These are phyloP conservation scores for Saposhnikovia divaricata DNA, from an alignment of 129 eudicot species.

Conservation along the genomic window DNA sequence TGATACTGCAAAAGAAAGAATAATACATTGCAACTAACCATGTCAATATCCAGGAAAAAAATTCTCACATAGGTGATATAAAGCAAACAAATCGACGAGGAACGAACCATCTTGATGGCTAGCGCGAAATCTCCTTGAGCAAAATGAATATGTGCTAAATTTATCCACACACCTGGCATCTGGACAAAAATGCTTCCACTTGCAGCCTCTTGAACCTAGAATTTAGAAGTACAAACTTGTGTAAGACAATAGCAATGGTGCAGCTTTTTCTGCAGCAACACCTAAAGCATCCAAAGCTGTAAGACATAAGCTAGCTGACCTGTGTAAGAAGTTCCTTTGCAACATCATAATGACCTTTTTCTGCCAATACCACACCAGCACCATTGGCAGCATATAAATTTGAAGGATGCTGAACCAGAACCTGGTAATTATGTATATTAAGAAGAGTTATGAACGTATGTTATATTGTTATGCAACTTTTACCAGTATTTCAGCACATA, in stretches of 20 bases:
- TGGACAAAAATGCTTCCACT: constrained; percentile 85
- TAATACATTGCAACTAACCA: background rate
- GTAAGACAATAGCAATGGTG: background rate
- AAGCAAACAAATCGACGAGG: background rate
- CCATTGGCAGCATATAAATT: constrained; percentile 98
- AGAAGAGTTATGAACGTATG: background rate
- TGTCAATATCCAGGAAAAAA: background rate
- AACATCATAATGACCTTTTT: constrained; percentile 93
- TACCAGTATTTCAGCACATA: background rate
- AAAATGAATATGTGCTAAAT: constrained; percentile 93
- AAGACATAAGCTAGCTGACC: constrained; percentile 29
- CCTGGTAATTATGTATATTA: constrained; percentile 33
- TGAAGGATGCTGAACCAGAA: constrained; percentile 59
- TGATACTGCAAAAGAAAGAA: constrained; percentile 63
- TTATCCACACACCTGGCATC: constrained; percentile 98
- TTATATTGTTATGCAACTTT: background rate
- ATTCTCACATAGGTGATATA: background rate
- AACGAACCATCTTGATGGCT: constrained; percentile 82
- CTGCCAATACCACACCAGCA: constrained; percentile 89
- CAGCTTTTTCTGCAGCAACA: background rate
- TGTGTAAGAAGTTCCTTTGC: constrained; percentile 91
- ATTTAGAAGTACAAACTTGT: background rate
- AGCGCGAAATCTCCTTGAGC: constrained; percentile 86
- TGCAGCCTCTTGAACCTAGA: constrained; percentile 95
- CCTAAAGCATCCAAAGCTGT: background rate